Evolutionary conservation across 148 eudicot species (phyloP), one percentile per base, ranked within the genome.

Genomic region (Persicaria tinctoria): DNA sequence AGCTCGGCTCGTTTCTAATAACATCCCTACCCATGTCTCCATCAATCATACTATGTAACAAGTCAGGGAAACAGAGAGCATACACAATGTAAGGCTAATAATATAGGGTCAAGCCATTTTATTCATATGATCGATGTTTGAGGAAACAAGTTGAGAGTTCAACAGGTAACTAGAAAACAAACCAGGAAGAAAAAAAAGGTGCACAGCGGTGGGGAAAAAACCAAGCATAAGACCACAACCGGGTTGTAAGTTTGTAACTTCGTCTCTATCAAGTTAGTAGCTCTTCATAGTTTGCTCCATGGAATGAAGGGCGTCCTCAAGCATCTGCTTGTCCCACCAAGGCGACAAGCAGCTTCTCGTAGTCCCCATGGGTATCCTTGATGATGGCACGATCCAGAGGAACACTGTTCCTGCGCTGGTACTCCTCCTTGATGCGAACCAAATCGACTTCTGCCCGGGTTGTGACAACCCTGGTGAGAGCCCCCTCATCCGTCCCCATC

Each of bases 371-470:
- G 62, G 98, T 91, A 60, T 91, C 98, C 70, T 80, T 82, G 12
- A 86, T 82, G 76, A 94, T 88, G 13, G 98, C 96, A 13, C 51
- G 78, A 5, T 87, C 91, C 70, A 91, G 89, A 68, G 87, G 84
- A 62, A 89, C 88, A 11, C 85, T 90, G 88, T 88, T 91, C 77
- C 98, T 84, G 51, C 87, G 80, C 4, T 91, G 87, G 74, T 91
- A 94, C 70, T 87, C 90, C 81, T 91, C 98, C 80, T 85, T 89
- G 59, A 94, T 91, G 55, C 86, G 80, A 59, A 82, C 68, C 91
- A 91, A 72, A 77, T 94, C 92, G 11, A 86, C 89, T 84, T 94
- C 98, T 55, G 90, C 92, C 73, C 92, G 87, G 20, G 98, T 94
- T 38, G 89, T 79, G 66, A 91, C 83, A 46, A 91, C 96, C 48